phyloP scores from a whole-genome alignment of 768 basidiomycete species.

The Rhizopogon vulgaris region DNA sequence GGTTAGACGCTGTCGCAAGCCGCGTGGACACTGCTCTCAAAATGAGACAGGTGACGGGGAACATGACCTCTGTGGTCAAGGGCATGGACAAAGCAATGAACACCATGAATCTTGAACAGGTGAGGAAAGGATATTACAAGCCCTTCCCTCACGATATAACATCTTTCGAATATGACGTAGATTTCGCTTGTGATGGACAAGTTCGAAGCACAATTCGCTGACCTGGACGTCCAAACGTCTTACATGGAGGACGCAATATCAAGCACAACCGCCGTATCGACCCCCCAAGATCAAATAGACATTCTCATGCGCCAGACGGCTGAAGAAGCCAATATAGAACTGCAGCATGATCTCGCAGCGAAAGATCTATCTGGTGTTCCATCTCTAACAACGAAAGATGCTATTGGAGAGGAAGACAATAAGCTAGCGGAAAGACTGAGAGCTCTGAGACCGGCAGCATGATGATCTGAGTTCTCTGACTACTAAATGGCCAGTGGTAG shows the following conservation, averaged over 20 bases:
- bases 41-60: slow-evolving; percentile 94
- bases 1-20: slow-evolving; percentile 95
- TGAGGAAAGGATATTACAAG: slow-evolving; percentile 30
- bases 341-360: slow-evolving; percentile 82
- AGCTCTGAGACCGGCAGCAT: slow-evolving; percentile 78
- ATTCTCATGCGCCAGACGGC: slow-evolving; percentile 87
- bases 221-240: slow-evolving; percentile 95
- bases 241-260: slow-evolving; percentile 99
- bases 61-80: slow-evolving; percentile 92
- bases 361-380: slow-evolving; percentile 52
- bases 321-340: slow-evolving; percentile 93
- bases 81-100: slow-evolving; percentile 99
- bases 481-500: not conserved
- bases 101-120: slow-evolving; percentile 96
- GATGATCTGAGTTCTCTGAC: slow-evolving; percentile 8
- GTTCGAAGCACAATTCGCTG: slow-evolving; percentile 93
- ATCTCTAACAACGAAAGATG: slow-evolving; percentile 49
- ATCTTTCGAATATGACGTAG: slow-evolving; percentile 32
- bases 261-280: slow-evolving; percentile 84
- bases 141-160: not conserved
- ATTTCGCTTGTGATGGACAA: slow-evolving; percentile 99
- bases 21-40: slow-evolving; percentile 98
- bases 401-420: slow-evolving; percentile 68
- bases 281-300: slow-evolving; percentile 97
- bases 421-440: slow-evolving; percentile 82